Evolutionary conservation across 2,329 filamentous ascomycete species (phyloP).

Genomic region (Xylaria digitata): DNA sequence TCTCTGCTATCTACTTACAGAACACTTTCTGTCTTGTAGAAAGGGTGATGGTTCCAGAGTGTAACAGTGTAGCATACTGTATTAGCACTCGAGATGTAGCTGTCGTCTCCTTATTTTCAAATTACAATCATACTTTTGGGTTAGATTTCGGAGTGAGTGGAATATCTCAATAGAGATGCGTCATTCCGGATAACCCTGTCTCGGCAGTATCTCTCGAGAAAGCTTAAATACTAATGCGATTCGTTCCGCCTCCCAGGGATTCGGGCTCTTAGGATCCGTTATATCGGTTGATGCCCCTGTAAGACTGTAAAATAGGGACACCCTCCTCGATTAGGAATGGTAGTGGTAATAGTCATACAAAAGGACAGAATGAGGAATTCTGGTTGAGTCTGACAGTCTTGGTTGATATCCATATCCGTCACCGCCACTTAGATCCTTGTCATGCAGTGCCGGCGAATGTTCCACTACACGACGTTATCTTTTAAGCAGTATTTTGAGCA

Average conservation of each 20-base stretch:
- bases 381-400: neutral
- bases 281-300: too few species aligned
- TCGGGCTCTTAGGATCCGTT: too few species aligned
- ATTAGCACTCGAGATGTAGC: neutral
- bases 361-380: neutral
- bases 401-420: neutral
- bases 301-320: neutral
- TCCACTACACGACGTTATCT: neutral
- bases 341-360: conserved; percentile 3
- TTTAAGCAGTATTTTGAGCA: neutral
- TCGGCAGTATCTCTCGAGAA: too few species aligned
- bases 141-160: too few species aligned
- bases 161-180: too few species aligned
- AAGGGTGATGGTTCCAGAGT: too few species aligned
- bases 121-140: neutral
- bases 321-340: neutral
- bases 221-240: too few species aligned
- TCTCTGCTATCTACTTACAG: too few species aligned
- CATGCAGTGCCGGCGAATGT: conserved; percentile 7
- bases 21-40: too few species aligned
- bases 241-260: too few species aligned
- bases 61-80: neutral
- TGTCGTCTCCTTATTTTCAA: neutral
- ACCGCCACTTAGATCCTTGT: neutral
- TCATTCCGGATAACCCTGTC: too few species aligned